Base-by-base conservation (phyloP, 176 grass and related monocot genomes). In the Lolium perenne region DNA sequence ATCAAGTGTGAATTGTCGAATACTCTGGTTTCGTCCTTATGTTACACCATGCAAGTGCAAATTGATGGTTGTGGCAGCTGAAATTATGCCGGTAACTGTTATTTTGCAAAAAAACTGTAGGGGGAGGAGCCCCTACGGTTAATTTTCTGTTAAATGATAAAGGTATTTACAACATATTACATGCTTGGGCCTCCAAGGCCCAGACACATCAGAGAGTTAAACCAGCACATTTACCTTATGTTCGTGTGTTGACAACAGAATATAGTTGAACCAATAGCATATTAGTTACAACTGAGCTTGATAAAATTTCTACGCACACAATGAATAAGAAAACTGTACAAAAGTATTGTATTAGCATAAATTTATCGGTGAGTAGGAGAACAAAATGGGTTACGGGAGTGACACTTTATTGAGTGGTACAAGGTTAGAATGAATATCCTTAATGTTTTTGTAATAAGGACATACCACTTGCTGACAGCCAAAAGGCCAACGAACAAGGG, bases 401-500 rank as follows among this genome's bases (percentile, higher is more conserved):
- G 53, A 2, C 12, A 69, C 17, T 59, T 77, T 82, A 67, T 20
- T 47, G 10, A 56, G 21, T 59, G 53, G n/a, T 55, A 83, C 18
- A 50, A 46, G 12, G 10, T 71, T 35, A 69, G 21, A 45, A 13
- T 22, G 41, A 69, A 7, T 25, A 12, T 76, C 77, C 11, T 41
- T 15, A 77, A 60, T 4, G 26, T 70, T 65, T 21, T 25, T 8
- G 26, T 69, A 82, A 14, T 10, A 62, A 38, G 26, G 60, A 83
- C 38, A 71, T 26, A 73, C 18, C 14, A 29, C 43, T 84, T 72
- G 76, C 15, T 63, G 16, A 72, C 16, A 71, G 16, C 48, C 8
- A 53, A 73, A 63, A 78, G 78, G 87, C n/a, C 79, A 63, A 21
- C 7, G 43, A 84, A 63, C 29, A 72, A 63, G 55, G 18, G 75